Conservation (phyloP, 192 early-diverging fungal genomes). For the Glomus cerebriforme region DNA sequence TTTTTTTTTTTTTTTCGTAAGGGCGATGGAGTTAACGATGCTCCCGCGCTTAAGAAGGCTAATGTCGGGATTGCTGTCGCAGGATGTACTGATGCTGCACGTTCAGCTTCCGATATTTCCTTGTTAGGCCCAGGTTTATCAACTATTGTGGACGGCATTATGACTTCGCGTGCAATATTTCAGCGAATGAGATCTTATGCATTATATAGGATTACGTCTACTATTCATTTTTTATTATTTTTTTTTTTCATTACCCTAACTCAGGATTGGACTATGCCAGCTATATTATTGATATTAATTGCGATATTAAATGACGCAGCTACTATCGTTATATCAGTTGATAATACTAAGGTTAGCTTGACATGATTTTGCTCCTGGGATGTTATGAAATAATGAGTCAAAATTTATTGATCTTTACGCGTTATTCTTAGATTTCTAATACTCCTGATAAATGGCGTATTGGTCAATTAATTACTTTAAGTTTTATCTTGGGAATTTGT, state of each 20-base stretch:
- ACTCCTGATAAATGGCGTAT: slow-evolving; percentile 94
- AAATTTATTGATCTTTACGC: too few relatives aligned
- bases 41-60: slow-evolving; percentile 96
- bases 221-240: slow-evolving; percentile 94
- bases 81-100: slow-evolving; percentile 93
- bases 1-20: too few relatives aligned
- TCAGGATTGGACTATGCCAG: slow-evolving; percentile 78
- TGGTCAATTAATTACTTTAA: slow-evolving; percentile 73
- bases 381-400: too few relatives aligned
- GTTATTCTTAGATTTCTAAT: slow-evolving; percentile 61
- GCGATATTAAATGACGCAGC: slow-evolving; percentile 90
- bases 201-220: slow-evolving; percentile 93
- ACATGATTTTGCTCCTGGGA: too few relatives aligned
- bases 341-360: slow-evolving; percentile 68
- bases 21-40: slow-evolving; percentile 97
- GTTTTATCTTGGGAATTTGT: slow-evolving; percentile 71
- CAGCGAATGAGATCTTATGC: slow-evolving; percentile 94
- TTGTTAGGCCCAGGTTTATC: slow-evolving; percentile 85
- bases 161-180: slow-evolving; percentile 90
- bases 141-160: slow-evolving; percentile 93
- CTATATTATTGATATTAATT: slow-evolving; percentile 83
- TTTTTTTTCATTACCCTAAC: slow-evolving; percentile 90
- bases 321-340: slow-evolving; percentile 88
- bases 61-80: slow-evolving; percentile 97
- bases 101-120: slow-evolving; percentile 95